These are phyloP conservation scores for Iberis pinnata DNA, from an alignment of 345 rosid species.

Conservation along the genomic window DNA sequence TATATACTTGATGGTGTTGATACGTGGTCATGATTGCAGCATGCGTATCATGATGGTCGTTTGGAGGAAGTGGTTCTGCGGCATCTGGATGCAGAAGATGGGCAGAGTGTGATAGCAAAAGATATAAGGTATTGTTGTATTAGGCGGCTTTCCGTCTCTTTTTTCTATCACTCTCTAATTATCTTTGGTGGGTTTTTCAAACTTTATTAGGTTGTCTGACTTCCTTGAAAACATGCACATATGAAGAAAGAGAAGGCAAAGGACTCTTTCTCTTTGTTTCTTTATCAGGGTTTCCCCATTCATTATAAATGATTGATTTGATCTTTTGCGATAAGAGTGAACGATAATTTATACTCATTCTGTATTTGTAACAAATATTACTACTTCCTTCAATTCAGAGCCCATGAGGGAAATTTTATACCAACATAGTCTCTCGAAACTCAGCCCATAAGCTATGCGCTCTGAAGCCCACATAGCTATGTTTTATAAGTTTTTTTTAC, in stretches of 20 bases:
- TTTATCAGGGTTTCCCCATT: too few relatives aligned
- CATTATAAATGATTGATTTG: too few relatives aligned
- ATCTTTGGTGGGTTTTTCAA: slow-evolving; percentile 17
- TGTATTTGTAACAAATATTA: too few relatives aligned
- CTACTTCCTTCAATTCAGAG: too few relatives aligned
- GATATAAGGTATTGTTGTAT: slow-evolving; percentile 36
- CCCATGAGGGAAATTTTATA: too few relatives aligned
- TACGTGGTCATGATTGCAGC: slow-evolving; percentile 45
- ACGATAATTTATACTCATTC: too few relatives aligned
- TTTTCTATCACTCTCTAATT: slow-evolving; percentile 2
- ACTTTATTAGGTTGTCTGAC: slow-evolving; percentile 60
- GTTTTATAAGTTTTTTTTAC: too few relatives aligned
- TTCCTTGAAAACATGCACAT: slow-evolving; percentile 49
- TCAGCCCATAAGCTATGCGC: slow-evolving; percentile 76
- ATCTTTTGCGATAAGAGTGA: too few relatives aligned
- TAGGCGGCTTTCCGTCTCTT: neutral
- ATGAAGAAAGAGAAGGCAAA: slow-evolving; percentile 18
- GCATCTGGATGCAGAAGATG: slow-evolving; percentile 78
- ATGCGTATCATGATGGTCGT: slow-evolving; percentile 66
- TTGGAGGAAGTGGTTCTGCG: slow-evolving; percentile 70
- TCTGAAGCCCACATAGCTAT: slow-evolving; percentile 73
- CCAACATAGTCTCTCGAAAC: too few relatives aligned
- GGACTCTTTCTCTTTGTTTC: too few relatives aligned
- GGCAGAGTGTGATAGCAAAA: slow-evolving; percentile 62
- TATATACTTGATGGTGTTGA: slow-evolving; percentile 18